These are phyloP conservation scores for Bryoerythrophyllum caledonicum DNA, from an alignment of 225 moss, liverwort and hornwort genomes.

Conservation along the genomic window DNA sequence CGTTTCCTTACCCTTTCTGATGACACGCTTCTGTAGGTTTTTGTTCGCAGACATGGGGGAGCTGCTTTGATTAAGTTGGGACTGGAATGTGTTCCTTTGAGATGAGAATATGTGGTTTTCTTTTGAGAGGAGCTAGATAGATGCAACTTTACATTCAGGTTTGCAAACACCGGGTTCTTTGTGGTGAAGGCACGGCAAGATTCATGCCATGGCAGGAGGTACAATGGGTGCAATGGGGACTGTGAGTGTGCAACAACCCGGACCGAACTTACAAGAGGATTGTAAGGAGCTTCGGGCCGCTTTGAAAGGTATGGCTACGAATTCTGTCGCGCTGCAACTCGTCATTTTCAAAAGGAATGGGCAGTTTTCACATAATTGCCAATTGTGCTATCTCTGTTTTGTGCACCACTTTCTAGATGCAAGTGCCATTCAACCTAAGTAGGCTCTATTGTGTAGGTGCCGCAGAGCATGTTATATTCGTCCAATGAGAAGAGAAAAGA, in stretches of 20 bases:
- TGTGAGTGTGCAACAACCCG: slow-evolving; percentile 26
- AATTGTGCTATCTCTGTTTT: no score
- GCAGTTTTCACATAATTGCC: no score
- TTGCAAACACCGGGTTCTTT: background rate
- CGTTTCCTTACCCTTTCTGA: background rate
- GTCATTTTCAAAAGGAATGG: background rate
- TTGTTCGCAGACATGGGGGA: background rate
- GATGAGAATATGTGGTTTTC: background rate
- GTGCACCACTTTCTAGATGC: no score
- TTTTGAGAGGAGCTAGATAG: background rate
- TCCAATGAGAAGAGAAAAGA: no score
- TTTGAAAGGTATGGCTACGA: slow-evolving; percentile 33
- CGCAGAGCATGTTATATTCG: no score
- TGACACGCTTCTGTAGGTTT: slow-evolving; percentile 1
- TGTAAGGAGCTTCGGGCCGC: slow-evolving; percentile 35
- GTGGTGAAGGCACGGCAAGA: background rate
- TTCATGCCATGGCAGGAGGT: slow-evolving; percentile 8
- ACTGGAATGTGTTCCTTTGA: background rate
- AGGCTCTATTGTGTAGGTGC: no score
- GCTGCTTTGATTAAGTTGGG: background rate
- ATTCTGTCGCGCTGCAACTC: background rate
- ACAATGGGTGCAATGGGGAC: slow-evolving; percentile 25
- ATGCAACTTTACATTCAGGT: background rate
- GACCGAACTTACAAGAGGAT: slow-evolving; percentile 32
- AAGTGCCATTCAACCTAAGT: no score